Percentiles rank a stretch among this genome's conserved stretches.
Conservation (phyloP, 345 rosid genomes). For the Eucalyptus cloeziana region DNA sequence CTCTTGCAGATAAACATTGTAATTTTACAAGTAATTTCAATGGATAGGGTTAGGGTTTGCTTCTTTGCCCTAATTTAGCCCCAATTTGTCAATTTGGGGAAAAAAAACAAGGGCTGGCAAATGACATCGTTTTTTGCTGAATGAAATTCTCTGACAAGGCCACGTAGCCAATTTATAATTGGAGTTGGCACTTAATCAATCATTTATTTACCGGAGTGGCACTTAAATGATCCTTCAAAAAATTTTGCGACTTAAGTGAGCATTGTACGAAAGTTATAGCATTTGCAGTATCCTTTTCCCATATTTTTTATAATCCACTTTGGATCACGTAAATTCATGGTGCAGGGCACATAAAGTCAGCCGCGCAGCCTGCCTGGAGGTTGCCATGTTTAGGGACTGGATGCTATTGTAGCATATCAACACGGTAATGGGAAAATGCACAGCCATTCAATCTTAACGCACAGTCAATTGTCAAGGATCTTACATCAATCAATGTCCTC, state of each 20-base stretch:
- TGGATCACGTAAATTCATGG: not conserved
- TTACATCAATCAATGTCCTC: slow-evolving; percentile 57
- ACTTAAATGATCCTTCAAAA: not conserved
- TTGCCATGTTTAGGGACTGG: not conserved
- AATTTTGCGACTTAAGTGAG: not conserved
- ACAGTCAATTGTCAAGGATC: not conserved
- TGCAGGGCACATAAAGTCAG: not conserved
- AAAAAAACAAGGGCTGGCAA: not conserved
- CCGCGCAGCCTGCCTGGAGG: not conserved
- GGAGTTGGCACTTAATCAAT: not conserved
- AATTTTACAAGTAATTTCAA: not conserved
- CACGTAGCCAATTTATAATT: not conserved
- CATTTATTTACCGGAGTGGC: not conserved
- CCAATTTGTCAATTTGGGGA: not conserved
- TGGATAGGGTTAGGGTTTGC: not conserved
- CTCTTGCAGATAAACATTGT: not conserved
- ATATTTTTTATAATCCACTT: not conserved
- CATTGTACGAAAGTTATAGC: not conserved
- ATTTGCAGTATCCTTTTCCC: not conserved
- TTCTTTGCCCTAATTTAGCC: not conserved
- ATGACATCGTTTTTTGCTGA: not conserved
- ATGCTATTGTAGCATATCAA: not conserved
- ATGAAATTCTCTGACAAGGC: not conserved
- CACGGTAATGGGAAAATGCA: not conserved
- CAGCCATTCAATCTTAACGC: not conserved